These are phyloP conservation scores for Aspergillus sclerotioniger DNA, from an alignment of 495 filamentous ascomycete species.

Conservation along the genomic window DNA sequence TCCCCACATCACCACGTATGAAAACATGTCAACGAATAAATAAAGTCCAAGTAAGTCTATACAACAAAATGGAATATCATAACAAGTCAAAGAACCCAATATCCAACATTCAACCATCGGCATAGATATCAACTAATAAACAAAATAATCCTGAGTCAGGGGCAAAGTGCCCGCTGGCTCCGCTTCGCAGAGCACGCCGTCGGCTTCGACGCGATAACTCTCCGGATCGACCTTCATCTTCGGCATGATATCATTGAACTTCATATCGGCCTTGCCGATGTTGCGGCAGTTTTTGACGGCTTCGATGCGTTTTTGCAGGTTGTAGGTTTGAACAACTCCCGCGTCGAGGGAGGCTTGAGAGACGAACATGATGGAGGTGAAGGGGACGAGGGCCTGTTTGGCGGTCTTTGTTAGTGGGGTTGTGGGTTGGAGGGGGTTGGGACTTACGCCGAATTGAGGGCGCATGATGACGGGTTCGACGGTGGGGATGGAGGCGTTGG, in stretches of 20 bases:
- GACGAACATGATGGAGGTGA: constrained; percentile 79
- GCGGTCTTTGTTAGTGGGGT: not conserved
- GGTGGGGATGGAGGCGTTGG: constrained; percentile 89
- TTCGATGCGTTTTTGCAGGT: constrained; percentile 77
- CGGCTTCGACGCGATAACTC: constrained; percentile 84
- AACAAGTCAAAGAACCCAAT: not conserved
- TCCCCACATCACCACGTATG: not conserved
- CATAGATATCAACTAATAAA: no score
- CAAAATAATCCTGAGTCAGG: constrained; percentile 61
- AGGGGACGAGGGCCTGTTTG: constrained; percentile 58
- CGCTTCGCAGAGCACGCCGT: constrained; percentile 71
- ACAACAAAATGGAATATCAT: not conserved
- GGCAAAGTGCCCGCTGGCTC: constrained; percentile 73
- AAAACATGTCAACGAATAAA: no score
- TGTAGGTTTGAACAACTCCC: constrained; percentile 67
- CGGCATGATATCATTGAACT: constrained; percentile 84
- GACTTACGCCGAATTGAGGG: constrained; percentile 76
- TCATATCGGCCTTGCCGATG: constrained; percentile 90
- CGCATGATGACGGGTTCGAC: constrained; percentile 84
- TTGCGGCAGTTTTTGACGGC: constrained; percentile 75
- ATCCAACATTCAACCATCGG: not conserved
- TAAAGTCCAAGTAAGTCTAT: no score
- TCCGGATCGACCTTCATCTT: constrained; percentile 94
- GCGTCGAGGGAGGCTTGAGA: constrained; percentile 65
- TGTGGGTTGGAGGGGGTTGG: not conserved